A percentile compares a stretch with the other conserved stretches of the same genome.
phyloP scores from a whole-genome alignment of 805 yeast genomes.

The Kluyveromyces wickerhamii region DNA sequence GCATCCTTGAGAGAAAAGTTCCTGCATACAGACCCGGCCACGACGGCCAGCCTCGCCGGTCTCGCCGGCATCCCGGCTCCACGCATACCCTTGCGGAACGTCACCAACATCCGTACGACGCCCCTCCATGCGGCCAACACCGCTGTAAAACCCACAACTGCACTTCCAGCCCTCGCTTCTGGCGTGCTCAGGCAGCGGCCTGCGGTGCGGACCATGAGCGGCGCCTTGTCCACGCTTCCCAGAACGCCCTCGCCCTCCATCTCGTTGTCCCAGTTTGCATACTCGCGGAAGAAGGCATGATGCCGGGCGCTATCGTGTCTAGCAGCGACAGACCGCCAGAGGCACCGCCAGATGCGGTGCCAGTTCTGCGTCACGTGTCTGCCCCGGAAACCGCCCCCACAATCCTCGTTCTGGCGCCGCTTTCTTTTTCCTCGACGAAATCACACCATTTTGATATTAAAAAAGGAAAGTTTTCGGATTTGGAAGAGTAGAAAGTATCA shows the following conservation, averaged over 20 bases:
- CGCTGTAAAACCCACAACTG: neutral
- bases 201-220: slow-evolving; percentile 2
- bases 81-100: slow-evolving; percentile 1
- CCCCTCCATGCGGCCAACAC: too few species aligned
- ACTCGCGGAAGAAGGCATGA: slow-evolving; percentile 1
- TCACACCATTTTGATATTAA: slow-evolving; percentile 1
- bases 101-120: neutral
- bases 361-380: too few species aligned
- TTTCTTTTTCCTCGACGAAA: too few species aligned
- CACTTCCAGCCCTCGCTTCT: neutral
- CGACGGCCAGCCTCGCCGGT: neutral
- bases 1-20: slow-evolving; percentile 2
- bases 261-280: slow-evolving; percentile 5
- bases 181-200: neutral
- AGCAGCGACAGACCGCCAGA: too few species aligned
- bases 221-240: slow-evolving; percentile 1
- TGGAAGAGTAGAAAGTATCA: too few species aligned
- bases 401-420: neutral
- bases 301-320: too few species aligned
- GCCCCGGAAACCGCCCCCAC: too few species aligned
- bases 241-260: neutral
- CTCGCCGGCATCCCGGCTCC: neutral
- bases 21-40: neutral
- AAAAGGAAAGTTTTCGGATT: too few species aligned
- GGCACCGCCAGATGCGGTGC: too few species aligned